phyloP scores from a whole-genome alignment of 345 rosid genomes.

The Corymbia maculata region DNA sequence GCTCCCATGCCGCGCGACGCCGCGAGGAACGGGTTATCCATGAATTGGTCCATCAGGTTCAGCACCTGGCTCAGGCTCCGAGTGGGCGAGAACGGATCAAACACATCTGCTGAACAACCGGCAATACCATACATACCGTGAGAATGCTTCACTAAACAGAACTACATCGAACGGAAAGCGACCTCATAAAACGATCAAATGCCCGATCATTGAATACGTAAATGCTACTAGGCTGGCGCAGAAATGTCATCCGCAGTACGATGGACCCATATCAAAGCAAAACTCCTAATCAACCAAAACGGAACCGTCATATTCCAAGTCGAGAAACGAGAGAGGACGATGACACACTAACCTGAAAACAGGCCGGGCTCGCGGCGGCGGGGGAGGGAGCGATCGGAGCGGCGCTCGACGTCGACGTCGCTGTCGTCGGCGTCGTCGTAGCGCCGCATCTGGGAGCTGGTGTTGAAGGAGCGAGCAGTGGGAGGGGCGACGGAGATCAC shows the following conservation, averaged over 20 bases:
- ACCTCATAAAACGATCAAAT: neutral
- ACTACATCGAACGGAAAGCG: neutral
- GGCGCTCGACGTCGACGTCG: constrained; percentile 4
- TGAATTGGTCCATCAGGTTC: constrained; percentile 51
- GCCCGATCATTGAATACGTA: neutral
- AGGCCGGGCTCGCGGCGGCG: constrained; percentile 1
- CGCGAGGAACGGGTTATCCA: constrained; percentile 33
- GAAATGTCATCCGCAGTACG: neutral
- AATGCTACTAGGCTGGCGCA: neutral
- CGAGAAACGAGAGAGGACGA: neutral
- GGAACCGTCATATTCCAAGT: neutral
- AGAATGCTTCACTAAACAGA: neutral
- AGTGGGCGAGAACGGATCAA: constrained; percentile 51
- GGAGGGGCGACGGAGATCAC: constrained; percentile 1
- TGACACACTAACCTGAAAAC: constrained; percentile 13
- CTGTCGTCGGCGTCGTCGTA: constrained; percentile 1
- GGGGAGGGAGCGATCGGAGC: neutral
- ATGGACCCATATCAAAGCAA: neutral
- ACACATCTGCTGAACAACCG: constrained; percentile 16
- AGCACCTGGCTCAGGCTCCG: constrained; percentile 57
- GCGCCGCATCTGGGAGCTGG: constrained; percentile 15
- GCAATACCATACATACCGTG: neutral
- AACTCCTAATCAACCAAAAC: neutral
- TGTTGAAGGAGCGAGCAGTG: constrained; percentile 26
- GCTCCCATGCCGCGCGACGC: constrained; percentile 23